Percentiles rank a stretch among this genome's conserved stretches.
These are phyloP conservation scores for Umbelopsis sp. DNA, from an alignment of 192 early-diverging fungal genomes.

Conservation along the genomic window DNA sequence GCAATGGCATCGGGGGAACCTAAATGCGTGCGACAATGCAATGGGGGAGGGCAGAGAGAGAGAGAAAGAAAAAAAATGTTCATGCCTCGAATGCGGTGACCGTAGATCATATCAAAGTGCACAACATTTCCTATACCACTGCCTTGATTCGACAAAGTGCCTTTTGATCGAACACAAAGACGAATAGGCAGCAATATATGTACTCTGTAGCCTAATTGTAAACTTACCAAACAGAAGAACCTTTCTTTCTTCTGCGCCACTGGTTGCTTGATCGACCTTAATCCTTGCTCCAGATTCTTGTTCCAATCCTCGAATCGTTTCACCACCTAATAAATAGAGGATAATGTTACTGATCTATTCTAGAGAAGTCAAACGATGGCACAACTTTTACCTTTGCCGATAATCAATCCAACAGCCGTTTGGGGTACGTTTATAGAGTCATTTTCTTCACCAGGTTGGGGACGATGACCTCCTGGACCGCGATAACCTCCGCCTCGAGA, in stretches of 20 bases:
- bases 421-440: constrained; percentile 64
- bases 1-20: constrained; percentile 45
- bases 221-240: constrained; percentile 49
- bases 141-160: background rate
- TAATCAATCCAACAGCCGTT: constrained; percentile 55
- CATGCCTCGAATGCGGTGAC: constrained; percentile 19
- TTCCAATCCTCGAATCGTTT: constrained; percentile 60
- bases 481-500: constrained; percentile 8
- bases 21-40: constrained; percentile 13
- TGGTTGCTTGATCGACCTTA: constrained; percentile 53
- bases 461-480: constrained; percentile 35
- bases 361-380: background rate
- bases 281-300: constrained; percentile 64
- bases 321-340: constrained; percentile 52
- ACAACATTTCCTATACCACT: constrained; percentile 13
- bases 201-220: background rate
- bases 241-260: constrained; percentile 42
- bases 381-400: constrained; percentile 44
- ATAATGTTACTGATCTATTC: constrained; percentile 25
- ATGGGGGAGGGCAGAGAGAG: background rate
- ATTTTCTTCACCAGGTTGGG: constrained; percentile 40
- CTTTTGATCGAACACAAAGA: background rate
- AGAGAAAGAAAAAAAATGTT: constrained; percentile 10
- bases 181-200: background rate
- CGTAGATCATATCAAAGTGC: constrained; percentile 17